These are phyloP conservation scores for Paraphaeosphaeria minitans DNA, from an alignment of 2,329 filamentous ascomycete genomes.

Conservation along the genomic window DNA sequence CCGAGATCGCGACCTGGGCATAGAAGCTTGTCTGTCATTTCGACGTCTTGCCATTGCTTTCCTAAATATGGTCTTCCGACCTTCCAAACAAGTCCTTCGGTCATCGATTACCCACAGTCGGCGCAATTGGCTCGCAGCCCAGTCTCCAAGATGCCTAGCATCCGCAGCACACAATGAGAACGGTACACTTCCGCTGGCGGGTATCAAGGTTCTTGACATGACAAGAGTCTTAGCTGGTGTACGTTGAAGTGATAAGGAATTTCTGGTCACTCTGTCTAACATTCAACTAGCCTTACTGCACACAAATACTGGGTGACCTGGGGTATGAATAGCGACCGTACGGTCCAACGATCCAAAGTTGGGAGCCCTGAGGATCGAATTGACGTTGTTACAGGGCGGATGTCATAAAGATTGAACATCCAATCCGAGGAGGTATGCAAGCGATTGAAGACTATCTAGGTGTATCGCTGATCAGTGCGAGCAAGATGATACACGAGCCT, in stretches of 20 bases:
- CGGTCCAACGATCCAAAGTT: conserved; percentile 43
- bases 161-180: conserved; percentile 46
- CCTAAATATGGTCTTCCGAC: conserved; percentile 19
- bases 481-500: conserved; percentile 92
- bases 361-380: conserved; percentile 18
- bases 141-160: conserved; percentile 46
- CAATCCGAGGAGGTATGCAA: conserved; percentile 52
- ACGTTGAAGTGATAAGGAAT: conserved; percentile 46
- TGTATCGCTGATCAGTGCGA: not conserved
- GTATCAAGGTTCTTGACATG: conserved; percentile 92
- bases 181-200: conserved; percentile 72
- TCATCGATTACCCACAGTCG: conserved; percentile 7
- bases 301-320: conserved; percentile 93
- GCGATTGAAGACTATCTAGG: too few relatives aligned
- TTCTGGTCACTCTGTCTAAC: conserved; percentile 22
- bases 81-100: conserved; percentile 22
- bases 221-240: conserved; percentile 94
- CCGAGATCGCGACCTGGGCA: not conserved
- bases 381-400: conserved; percentile 69
- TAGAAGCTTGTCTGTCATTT: conserved; percentile 3
- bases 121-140: conserved; percentile 17
- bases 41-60: conserved; percentile 16
- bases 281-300: conserved; percentile 80
- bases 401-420: conserved; percentile 97
- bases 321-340: conserved; percentile 66